Conservation (phyloP, 805 yeast species). For the Metschnikowia proteae region DNA sequence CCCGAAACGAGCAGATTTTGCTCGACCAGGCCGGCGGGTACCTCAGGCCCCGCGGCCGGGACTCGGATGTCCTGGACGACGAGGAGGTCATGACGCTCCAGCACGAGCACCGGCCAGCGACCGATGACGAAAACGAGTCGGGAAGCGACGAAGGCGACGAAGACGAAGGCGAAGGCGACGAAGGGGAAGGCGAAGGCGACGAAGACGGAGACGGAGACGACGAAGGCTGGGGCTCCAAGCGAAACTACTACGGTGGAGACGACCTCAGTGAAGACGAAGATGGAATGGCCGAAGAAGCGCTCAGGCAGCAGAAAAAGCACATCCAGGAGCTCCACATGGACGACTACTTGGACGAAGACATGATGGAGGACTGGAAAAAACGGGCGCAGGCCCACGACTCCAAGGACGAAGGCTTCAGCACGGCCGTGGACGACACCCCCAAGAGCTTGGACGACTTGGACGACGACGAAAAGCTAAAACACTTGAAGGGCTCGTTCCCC, state of each 20-base stretch:
- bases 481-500: slow-evolving; percentile 66
- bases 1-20: slow-evolving; percentile 53
- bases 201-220: slow-evolving; percentile 42
- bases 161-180: slow-evolving; percentile 46
- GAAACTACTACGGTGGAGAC: slow-evolving; percentile 53
- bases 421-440: slow-evolving; percentile 13
- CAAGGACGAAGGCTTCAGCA: slow-evolving; percentile 17
- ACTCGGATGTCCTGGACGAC: slow-evolving; percentile 44
- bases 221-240: slow-evolving; percentile 44
- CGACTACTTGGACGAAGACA: slow-evolving; percentile 62
- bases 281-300: slow-evolving; percentile 84
- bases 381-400: slow-evolving; percentile 45
- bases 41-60: slow-evolving; percentile 18
- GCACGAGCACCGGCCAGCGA: slow-evolving; percentile 8
- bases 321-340: slow-evolving; percentile 69
- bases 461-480: slow-evolving; percentile 46
- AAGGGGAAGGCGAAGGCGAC: slow-evolving; percentile 45
- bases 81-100: slow-evolving; percentile 50
- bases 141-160: slow-evolving; percentile 23
- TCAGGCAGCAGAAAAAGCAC: slow-evolving; percentile 73
- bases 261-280: slow-evolving; percentile 71
- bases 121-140: slow-evolving; percentile 16
- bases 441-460: slow-evolving; percentile 37
- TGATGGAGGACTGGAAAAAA: slow-evolving; percentile 74
- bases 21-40: slow-evolving; percentile 54